Evolutionary conservation across 768 basidiomycete species (phyloP).

Genomic region (Melanogaster broomeanus): DNA sequence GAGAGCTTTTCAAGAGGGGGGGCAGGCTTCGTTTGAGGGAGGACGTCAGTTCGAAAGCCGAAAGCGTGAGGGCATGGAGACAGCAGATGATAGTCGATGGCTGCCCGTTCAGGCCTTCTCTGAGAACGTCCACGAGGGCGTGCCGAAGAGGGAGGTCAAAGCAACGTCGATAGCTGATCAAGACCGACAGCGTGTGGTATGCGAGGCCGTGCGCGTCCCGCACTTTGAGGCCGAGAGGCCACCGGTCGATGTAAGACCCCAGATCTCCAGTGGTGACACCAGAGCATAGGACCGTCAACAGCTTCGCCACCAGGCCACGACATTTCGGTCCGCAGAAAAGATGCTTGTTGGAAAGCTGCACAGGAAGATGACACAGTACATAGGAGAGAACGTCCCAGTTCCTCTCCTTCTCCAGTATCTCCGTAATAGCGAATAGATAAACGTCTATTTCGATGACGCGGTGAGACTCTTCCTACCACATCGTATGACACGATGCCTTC

Average conservation of each 20-base stretch:
- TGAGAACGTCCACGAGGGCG: conserved; percentile 71
- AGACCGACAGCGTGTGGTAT: conserved; percentile 83
- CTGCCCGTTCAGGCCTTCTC: conserved; percentile 67
- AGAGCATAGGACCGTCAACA: conserved; percentile 69
- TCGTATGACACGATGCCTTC: conserved; percentile 71
- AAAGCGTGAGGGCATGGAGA: conserved; percentile 84
- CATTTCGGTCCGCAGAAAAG: conserved; percentile 91
- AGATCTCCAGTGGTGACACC: conserved; percentile 62
- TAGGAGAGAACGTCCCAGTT: conserved; percentile 96
- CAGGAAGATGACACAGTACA: conserved; percentile 85
- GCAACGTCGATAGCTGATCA: conserved; percentile 83
- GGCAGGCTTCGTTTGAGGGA: conserved; percentile 81
- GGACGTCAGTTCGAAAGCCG: conserved; percentile 82
- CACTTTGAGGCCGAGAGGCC: conserved; percentile 62
- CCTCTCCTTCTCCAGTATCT: conserved; percentile 69
- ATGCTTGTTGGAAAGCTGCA: conserved; percentile 93
- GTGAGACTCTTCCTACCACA: conserved; percentile 41
- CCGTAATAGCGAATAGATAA: conserved; percentile 65
- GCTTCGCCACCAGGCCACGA: conserved; percentile 55
- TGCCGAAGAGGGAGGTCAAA: conserved; percentile 71
- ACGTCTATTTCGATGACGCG: conserved; percentile 70
- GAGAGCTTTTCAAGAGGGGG: conserved; percentile 83
- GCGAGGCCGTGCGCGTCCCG: conserved; percentile 88
- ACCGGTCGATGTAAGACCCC: conserved; percentile 54
- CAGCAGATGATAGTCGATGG: conserved; percentile 84